Evolutionary conservation across 2,329 filamentous ascomycete genomes (phyloP), one percentile per base, ranked within the genome.

Genomic region (Cladosporium sp.): DNA sequence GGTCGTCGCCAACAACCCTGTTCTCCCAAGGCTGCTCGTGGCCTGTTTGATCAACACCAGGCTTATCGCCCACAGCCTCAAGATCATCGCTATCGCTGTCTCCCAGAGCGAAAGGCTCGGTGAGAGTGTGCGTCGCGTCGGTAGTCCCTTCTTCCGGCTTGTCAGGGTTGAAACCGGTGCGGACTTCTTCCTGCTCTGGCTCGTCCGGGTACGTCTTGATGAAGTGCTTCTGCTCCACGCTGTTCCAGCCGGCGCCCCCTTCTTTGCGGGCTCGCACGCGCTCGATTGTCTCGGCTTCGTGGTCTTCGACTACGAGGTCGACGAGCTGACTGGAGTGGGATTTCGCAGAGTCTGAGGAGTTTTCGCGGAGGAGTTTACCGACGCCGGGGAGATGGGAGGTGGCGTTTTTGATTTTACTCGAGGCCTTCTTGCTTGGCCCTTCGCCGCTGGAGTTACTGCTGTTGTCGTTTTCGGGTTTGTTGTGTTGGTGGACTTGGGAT

Each of bases 301-400:
- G 82, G 72, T 90, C 86, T 77, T 90, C 87, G 10, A 91, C 85
- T 0, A 90, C 84, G 4, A 91, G 78, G 73, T 91, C 88, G 13
- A 90, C 88, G 5, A 90, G 78, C 70, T 90, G 88, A 68, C 86
- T 87, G 67, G 80, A 81, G 68, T 84, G 83, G 7, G 74, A 76
- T 65, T 84, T 83, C 10, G 74, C 76, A 7, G 74, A 76, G 7
- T 78, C 79, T 26, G 81, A 80, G 7, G 85, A 86, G 57, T 84
- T 74, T 65, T 81, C 79, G 51, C 80, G 79, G 18, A 82, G 72
- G 65, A 83, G 72, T 10, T 74, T 76, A 57, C 75, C 72, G 6
- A 80, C 68, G 10, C 78, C 65, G 4, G 77, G 78, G 7, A 72
- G 64, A 2, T 63, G 23, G 70, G 73, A 21, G 75, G 76, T 49